Conservation (phyloP, 208 protist species). For the Crithidia expoeki region DNA sequence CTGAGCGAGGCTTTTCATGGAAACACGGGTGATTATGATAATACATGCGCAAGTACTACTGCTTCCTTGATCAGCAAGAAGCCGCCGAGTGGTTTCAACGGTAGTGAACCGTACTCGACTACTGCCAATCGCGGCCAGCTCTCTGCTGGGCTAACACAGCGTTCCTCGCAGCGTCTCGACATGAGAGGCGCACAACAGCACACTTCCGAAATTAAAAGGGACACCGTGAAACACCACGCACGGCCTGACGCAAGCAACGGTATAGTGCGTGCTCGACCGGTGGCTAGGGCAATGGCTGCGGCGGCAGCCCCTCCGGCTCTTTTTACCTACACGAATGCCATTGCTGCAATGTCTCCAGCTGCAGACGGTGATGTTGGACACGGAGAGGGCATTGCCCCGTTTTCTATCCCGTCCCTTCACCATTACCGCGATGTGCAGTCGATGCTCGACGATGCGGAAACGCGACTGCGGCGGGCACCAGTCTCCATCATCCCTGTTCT, state of each 20-base stretch:
- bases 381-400: neutral
- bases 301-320: too few species aligned
- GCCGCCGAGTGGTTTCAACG: neutral
- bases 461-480: neutral
- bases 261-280: too few species aligned
- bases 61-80: neutral
- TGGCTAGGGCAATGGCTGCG: neutral
- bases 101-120: constrained; percentile 5
- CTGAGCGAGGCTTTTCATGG: neutral
- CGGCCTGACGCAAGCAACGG: neutral
- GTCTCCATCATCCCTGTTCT: constrained; percentile 33
- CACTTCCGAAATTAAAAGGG: too few species aligned
- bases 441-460: constrained; percentile 32
- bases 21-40: neutral
- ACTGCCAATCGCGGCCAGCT: constrained; percentile 6
- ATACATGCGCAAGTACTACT: neutral
- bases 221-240: neutral
- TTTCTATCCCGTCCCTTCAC: constrained; percentile 23
- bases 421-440: constrained; percentile 25
- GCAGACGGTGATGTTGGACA: neutral
- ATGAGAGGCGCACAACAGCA: neutral
- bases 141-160: constrained; percentile 7
- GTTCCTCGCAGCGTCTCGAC: neutral
- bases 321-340: too few species aligned
- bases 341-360: neutral